Evolutionary conservation across 352 stramenopile species (phyloP), one percentile per base, ranked within the genome.

Genomic region (Globisporangium nagaii): DNA sequence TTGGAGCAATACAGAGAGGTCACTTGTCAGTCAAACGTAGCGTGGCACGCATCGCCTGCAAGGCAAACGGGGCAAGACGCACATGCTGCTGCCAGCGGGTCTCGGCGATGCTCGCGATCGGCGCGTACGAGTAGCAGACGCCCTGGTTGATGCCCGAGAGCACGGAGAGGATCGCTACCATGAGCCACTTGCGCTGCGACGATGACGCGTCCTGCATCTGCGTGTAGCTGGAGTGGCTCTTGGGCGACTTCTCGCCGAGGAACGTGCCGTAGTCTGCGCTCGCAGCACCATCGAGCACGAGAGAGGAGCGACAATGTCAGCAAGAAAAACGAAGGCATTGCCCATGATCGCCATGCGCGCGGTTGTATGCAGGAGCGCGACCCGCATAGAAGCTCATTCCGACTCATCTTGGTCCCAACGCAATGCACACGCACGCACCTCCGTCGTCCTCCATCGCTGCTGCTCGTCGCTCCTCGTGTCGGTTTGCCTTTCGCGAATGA

Each of bases 121-220:
- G 80, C 17, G 80, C 80, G 49, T 89, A 91, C 22, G 80, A 86
- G 63, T 86, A 88, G 61, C 80, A 91, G 46, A 91, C 81, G 22
- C 70, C 76, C 47, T 88, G 80, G 52, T 91, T 91, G 19, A 88
- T 51, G 19, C 65, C 76, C 24, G 75, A 81, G 15, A 91, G 73
- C 27, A 76, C 32, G 1, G 77, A 88, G 20, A 91, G 57, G 34
- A 91, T 66, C n/a, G 59, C 54, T 32, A 91, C 50, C 80, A 91
- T 89, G 47, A 84, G 55, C 78, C 78, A 88, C 56, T 85, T 88
- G 35, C 60, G 65, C 5, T 53, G 45, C 36, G 53, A 55, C n/a
- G 58, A n/a, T n/a, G n/a, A 20, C 44, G 17, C n/a, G 17, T 35
- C 6, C 3, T 6, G 22, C 22, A 2, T 15, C 40, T 25, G 15